Evolutionary conservation across 75 land plant species (phyloP).

Genomic region (Picea glauca): DNA sequence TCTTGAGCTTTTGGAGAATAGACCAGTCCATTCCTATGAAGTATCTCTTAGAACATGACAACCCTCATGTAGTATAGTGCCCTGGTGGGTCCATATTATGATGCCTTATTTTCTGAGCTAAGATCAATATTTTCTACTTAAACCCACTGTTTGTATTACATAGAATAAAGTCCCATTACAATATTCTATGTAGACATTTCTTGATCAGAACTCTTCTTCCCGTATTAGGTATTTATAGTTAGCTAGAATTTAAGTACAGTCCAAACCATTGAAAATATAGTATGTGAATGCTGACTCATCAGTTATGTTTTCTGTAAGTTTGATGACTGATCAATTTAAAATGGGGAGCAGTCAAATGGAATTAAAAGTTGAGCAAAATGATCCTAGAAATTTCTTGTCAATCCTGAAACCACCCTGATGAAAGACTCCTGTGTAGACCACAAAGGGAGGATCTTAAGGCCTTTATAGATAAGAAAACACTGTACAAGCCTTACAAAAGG

Average conservation of each 20-base stretch:
- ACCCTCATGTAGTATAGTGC: not conserved
- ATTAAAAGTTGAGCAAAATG: not conserved
- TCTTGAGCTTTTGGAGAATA: not conserved
- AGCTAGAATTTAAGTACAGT: not conserved
- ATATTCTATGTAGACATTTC: not conserved
- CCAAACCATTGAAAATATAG: not conserved
- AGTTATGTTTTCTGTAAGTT: not conserved
- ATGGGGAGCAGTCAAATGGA: not conserved
- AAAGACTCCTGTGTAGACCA: too few relatives aligned
- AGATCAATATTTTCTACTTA: not conserved
- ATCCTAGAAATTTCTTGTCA: not conserved
- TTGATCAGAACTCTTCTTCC: not conserved
- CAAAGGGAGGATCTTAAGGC: too few relatives aligned
- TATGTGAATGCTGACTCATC: not conserved
- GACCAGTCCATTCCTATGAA: not conserved
- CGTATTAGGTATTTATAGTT: not conserved
- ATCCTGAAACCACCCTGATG: not conserved
- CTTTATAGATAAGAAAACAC: too few relatives aligned
- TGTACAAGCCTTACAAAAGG: too few relatives aligned
- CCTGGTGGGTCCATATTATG: not conserved
- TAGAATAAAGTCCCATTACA: not conserved
- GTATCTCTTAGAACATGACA: not conserved
- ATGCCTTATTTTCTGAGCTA: not conserved
- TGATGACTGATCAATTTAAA: not conserved
- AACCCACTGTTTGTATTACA: not conserved